phyloP scores from a whole-genome alignment of 2,329 filamentous ascomycete species.

The Stylonectria norvegica region DNA sequence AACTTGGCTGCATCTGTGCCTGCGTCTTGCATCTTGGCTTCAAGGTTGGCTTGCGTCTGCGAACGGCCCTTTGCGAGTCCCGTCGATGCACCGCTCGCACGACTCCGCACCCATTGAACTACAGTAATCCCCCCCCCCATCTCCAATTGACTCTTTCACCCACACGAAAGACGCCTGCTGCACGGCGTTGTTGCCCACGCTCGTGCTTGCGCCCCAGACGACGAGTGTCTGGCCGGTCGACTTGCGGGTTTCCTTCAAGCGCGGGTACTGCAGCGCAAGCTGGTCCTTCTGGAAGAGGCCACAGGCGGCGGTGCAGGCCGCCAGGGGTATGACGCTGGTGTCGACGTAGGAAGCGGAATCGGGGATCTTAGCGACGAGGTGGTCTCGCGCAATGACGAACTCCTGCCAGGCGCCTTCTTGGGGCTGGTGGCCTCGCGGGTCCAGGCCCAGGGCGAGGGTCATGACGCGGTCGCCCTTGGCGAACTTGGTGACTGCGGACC shows the following conservation, averaged over 20 bases:
- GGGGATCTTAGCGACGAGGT: conserved; percentile 5
- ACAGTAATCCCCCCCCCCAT: too few relatives aligned
- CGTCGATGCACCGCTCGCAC: too few relatives aligned
- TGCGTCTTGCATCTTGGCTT: too few relatives aligned
- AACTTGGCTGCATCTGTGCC: too few relatives aligned
- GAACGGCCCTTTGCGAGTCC: too few relatives aligned
- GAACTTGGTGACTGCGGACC: conserved; percentile 19
- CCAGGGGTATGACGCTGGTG: conserved; percentile 15
- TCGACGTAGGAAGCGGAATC: background rate
- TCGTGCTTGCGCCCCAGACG: conserved; percentile 47
- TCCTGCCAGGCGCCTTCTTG: conserved; percentile 9
- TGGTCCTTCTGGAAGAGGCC: conserved; percentile 18
- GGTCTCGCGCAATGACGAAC: conserved; percentile 1
- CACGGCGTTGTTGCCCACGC: conserved; percentile 43
- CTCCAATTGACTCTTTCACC: too few relatives aligned
- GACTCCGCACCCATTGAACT: too few relatives aligned
- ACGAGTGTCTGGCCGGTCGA: background rate
- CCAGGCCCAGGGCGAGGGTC: conserved; percentile 5
- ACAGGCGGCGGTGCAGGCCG: conserved; percentile 12
- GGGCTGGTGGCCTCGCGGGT: background rate
- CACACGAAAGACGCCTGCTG: too few relatives aligned
- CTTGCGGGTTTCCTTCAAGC: background rate
- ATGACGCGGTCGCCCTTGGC: conserved; percentile 24
- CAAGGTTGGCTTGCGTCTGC: too few relatives aligned
- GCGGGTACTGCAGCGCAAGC: conserved; percentile 16